These are phyloP conservation scores for Alternaria sp. DNA, from an alignment of 2,329 filamentous ascomycete species.

Conservation along the genomic window DNA sequence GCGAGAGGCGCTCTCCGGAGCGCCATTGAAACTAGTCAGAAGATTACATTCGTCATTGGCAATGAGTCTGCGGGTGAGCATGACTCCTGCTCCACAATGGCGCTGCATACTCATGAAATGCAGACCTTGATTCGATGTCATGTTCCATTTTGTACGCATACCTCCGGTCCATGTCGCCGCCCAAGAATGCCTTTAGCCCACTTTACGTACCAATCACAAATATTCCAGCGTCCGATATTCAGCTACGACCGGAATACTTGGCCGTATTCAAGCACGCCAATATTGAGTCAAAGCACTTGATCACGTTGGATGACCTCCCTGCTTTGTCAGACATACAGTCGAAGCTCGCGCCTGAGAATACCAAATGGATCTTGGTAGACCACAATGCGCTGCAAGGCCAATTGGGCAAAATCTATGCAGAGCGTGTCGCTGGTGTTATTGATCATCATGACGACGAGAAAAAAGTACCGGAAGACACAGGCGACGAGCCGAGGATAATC, in stretches of 20 bases:
- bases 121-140: conserved; percentile 82
- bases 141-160: conserved; percentile 77
- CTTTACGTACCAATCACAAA: conserved; percentile 77
- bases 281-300: conserved; percentile 65
- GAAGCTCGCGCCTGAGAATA: conserved; percentile 60
- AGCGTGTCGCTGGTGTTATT: conserved; percentile 68
- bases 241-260: conserved; percentile 74
- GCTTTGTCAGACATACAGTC: conserved; percentile 58
- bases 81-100: conserved; percentile 1
- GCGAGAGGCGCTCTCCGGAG: conserved; percentile 53
- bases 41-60: conserved; percentile 59
- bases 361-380: conserved; percentile 77
- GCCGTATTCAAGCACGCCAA: conserved; percentile 68
- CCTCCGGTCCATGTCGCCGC: conserved; percentile 66
- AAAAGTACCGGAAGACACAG: conserved; percentile 55
- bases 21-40: conserved; percentile 48
- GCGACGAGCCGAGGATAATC: conserved; percentile 65
- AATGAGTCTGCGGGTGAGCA: conserved; percentile 59
- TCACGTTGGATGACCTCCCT: conserved; percentile 68
- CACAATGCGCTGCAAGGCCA: conserved; percentile 75
- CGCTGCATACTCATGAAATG: conserved; percentile 18
- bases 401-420: conserved; percentile 61
- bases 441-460: conserved; percentile 82
- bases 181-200: conserved; percentile 51
- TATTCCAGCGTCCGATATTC: conserved; percentile 70